Evolutionary conservation across 2,329 filamentous ascomycete genomes (phyloP).

Genomic region (Penicillium janthinellum): DNA sequence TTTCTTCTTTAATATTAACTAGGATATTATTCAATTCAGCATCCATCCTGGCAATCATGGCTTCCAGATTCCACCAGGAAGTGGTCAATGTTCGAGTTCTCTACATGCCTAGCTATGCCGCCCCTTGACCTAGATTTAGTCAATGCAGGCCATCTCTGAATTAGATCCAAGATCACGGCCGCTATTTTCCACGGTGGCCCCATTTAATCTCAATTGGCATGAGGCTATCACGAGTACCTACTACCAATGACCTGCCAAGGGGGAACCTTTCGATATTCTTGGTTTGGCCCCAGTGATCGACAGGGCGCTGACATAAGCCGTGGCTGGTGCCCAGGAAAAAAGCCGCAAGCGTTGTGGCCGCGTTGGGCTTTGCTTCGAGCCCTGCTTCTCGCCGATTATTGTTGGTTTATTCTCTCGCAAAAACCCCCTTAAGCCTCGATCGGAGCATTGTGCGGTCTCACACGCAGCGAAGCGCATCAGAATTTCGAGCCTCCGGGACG

Average conservation of each 20-base stretch:
- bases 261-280: neutral
- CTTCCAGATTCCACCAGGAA: neutral
- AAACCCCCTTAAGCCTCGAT: neutral
- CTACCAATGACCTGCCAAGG: neutral
- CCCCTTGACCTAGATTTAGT: no score
- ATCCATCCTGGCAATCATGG: neutral
- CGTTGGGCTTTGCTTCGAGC: neutral
- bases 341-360: conserved; percentile 11
- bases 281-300: conserved; percentile 1
- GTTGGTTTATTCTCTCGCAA: neutral
- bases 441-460: neutral
- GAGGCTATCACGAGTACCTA: neutral
- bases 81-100: neutral
- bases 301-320: conserved; percentile 9
- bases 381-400: neutral
- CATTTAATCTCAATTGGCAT: neutral
- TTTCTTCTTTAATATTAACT: neutral
- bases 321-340: conserved; percentile 6
- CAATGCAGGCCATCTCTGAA: neutral
- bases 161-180: neutral
- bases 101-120: neutral
- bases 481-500: neutral
- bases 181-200: neutral
- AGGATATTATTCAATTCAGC: neutral
- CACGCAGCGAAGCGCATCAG: neutral